A percentile compares a stretch with the other conserved stretches of the same genome.
Evolutionary conservation across 2,329 filamentous ascomycete genomes (phyloP).

Genomic region (Talaromyces piceae): DNA sequence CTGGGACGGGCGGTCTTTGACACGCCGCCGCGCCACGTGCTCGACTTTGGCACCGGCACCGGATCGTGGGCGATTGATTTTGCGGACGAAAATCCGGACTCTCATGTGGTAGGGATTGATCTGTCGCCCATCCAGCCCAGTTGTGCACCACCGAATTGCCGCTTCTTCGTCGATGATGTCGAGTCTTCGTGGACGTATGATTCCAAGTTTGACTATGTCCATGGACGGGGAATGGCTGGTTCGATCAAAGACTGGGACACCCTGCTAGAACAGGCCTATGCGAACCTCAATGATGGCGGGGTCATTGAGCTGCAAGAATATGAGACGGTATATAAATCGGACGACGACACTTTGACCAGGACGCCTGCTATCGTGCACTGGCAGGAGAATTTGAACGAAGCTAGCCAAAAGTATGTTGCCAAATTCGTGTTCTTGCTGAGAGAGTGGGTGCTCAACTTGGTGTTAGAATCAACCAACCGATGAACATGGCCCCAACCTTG

Average conservation of each 20-base stretch:
- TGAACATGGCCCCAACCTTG: constrained; percentile 6
- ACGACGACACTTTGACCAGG: constrained; percentile 8
- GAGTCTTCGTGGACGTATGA: constrained; percentile 23
- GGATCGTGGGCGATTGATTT: constrained; percentile 14
- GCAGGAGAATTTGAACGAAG: constrained; percentile 9
- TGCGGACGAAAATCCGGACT: constrained; percentile 11
- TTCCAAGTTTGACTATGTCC: constrained; percentile 21
- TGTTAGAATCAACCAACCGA: constrained; percentile 4
- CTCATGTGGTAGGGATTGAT: constrained; percentile 15
- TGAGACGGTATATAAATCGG: constrained; percentile 14
- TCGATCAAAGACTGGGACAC: constrained; percentile 22
- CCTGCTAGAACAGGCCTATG: constrained; percentile 19
- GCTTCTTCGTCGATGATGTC: constrained; percentile 19
- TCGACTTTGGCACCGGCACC: constrained; percentile 13
- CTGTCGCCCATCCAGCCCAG: constrained; percentile 17
- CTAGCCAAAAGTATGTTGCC: constrained; percentile 6
- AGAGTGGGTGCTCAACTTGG: neutral
- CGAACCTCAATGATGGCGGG: constrained; percentile 22
- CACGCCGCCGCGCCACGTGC: constrained; percentile 4
- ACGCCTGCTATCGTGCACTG: constrained; percentile 5
- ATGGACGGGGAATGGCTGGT: constrained; percentile 20
- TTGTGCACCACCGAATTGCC: constrained; percentile 12
- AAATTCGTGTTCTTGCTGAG: too few species aligned
- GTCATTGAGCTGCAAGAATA: constrained; percentile 23
- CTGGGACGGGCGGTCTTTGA: constrained; percentile 5